Evolutionary conservation across 371 early-diverging fungal genomes (phyloP), one percentile per base, ranked within the genome.

Genomic region (Mucor piriformis): DNA sequence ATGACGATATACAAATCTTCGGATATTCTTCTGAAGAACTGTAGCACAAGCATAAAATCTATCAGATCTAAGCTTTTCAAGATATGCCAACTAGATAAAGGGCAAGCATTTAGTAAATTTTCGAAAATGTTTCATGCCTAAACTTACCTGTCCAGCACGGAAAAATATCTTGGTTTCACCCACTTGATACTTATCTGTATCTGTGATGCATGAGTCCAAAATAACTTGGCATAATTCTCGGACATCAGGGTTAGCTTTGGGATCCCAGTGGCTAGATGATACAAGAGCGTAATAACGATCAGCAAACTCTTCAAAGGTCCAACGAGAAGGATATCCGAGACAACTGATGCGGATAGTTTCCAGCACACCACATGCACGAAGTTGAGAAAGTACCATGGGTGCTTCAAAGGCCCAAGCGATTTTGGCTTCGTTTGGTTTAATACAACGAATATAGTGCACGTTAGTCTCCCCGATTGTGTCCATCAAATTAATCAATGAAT

Each of bases 321-420:
- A 88, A 33, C 98, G 86, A 10, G 92, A 88, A 12, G 99, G 99
- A 72, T 98, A 99, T 16, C 99, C 99, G 12, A 95, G 93, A 68
- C 98, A 93, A 70, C 93, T 92, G 73, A 99, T 99, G 32, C 98
- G 89, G 67, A 99, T 99, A 6, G 99, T 99, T 76, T 99, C 99
- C 12, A 99, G 70, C 6, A 99, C 99, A 86, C 99, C 99, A 80
- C 99, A 99, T 27, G 99, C 99, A 46, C 95, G 88, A 43, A 99
- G 76, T 77, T 99, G 99, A 18, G 90, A 74, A 5, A 99, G 82
- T 11, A 99, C 97, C 88, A 95, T 89, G 33, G 86, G 86, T 20
- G 94, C 86, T 55, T 98, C 96, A 63, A 98, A 94, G 24, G 67
- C 77, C 87, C 92, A 92, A 13, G 97, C 87, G 2, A 74, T 82